Conservation (phyloP, 1,139 yeast genomes). For the Geotrichum histeridarum region DNA sequence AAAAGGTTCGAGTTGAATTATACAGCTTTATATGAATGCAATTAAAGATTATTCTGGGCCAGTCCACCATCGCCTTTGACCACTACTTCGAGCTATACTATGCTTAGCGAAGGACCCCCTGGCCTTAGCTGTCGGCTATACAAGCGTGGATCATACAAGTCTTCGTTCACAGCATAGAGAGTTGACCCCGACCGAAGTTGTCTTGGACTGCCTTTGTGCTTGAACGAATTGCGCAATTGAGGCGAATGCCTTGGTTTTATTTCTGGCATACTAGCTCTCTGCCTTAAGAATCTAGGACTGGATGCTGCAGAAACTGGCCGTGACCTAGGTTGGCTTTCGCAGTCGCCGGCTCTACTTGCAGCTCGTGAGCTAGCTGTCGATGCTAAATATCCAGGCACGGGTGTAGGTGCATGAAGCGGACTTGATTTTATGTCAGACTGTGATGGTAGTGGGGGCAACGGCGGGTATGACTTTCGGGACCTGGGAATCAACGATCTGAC, state of each 20-base stretch:
- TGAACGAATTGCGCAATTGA: not conserved
- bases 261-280: constrained; percentile 1
- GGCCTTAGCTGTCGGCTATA: too few relatives aligned
- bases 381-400: constrained; percentile 9
- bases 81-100: too few relatives aligned
- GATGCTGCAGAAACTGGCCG: not conserved
- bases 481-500: not conserved
- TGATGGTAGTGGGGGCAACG: not conserved
- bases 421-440: not conserved
- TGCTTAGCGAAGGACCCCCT: too few relatives aligned
- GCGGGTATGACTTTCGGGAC: not conserved
- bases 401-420: not conserved
- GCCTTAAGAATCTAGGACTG: not conserved
- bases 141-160: not conserved
- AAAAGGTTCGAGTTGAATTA: too few relatives aligned
- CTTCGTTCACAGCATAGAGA: not conserved
- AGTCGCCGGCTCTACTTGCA: not conserved
- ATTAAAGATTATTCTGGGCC: too few relatives aligned
- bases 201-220: not conserved
- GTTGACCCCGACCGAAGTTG: not conserved
- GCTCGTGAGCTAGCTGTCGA: constrained; percentile 13
- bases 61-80: too few relatives aligned
- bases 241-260: not conserved
- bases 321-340: not conserved
- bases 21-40: too few relatives aligned